phyloP scores from a whole-genome alignment of 164 flowering plant genomes.

The Paratinospora sagittata region DNA sequence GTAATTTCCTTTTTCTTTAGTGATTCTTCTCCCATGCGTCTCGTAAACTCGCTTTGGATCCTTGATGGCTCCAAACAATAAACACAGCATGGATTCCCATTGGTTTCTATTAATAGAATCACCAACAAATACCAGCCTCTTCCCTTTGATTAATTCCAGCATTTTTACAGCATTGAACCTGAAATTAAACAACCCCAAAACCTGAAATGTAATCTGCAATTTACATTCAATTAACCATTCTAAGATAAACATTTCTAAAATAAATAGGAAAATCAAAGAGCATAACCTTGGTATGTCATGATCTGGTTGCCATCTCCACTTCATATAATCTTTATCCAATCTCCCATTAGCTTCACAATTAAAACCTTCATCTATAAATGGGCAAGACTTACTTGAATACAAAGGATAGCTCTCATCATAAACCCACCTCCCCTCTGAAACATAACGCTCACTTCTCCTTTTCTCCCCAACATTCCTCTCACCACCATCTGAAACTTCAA shows the following conservation, averaged over 20 bases:
- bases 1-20: constrained; percentile 76
- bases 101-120: constrained; percentile 97
- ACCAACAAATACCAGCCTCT: constrained; percentile 87
- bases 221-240: neutral
- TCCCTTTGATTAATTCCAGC: constrained; percentile 82
- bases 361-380: constrained; percentile 88
- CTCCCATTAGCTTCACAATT: constrained; percentile 79
- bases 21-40: constrained; percentile 68
- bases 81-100: constrained; percentile 97
- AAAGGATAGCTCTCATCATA: constrained; percentile 77
- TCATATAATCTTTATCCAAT: constrained; percentile 59
- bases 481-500: neutral
- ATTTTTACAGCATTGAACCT: constrained; percentile 80
- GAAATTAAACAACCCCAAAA: constrained; percentile 1
- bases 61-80: constrained; percentile 61
- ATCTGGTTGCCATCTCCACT: constrained; percentile 88
- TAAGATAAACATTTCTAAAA: neutral
- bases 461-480: constrained; percentile 13
- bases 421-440: constrained; percentile 74
- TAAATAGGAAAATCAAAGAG: neutral
- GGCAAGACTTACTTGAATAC: constrained; percentile 66
- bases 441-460: constrained; percentile 43
- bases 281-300: constrained; percentile 68
- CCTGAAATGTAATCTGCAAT: neutral
- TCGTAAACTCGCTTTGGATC: constrained; percentile 82